phyloP scores from a whole-genome alignment of 257 asterid species.

The Penstemon barbatus region DNA sequence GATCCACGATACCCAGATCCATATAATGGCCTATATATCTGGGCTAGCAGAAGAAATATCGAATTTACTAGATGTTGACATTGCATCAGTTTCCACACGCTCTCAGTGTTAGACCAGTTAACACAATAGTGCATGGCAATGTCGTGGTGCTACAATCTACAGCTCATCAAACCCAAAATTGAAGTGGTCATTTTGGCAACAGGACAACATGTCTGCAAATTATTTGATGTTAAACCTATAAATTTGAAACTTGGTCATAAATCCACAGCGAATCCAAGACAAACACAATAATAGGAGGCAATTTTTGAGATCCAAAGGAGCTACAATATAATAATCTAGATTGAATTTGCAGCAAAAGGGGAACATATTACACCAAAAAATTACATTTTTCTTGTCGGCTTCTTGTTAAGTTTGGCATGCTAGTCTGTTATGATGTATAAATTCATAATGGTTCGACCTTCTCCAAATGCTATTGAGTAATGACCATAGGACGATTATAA shows the following conservation, averaged over 20 bases:
- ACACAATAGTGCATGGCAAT: conserved; percentile 82
- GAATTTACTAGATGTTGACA: conserved; percentile 89
- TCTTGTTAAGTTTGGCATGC: background rate
- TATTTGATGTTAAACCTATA: conserved; percentile 20
- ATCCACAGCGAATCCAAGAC: conserved; percentile 9
- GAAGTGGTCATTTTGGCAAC: conserved; percentile 35
- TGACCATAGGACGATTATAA: background rate
- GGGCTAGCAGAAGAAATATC: conserved; percentile 84
- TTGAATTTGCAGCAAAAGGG: conserved; percentile 17
- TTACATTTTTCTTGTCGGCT: background rate
- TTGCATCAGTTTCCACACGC: conserved; percentile 66
- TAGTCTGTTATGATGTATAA: too few species aligned
- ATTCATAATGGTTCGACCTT: too few species aligned
- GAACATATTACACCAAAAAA: background rate
- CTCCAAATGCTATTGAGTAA: too few species aligned
- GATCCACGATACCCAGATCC: conserved; percentile 79
- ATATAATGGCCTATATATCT: conserved; percentile 72
- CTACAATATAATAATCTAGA: conserved; percentile 7
- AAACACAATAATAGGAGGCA: conserved; percentile 5
- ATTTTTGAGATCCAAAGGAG: background rate
- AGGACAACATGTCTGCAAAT: conserved; percentile 44
- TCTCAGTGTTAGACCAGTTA: conserved; percentile 56
- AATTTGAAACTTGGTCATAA: conserved; percentile 23
- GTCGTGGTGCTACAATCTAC: conserved; percentile 36
- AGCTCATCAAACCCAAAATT: background rate